Evolutionary conservation across 768 basidiomycete species (phyloP).

Genomic region (Hortiboletus campestris): DNA sequence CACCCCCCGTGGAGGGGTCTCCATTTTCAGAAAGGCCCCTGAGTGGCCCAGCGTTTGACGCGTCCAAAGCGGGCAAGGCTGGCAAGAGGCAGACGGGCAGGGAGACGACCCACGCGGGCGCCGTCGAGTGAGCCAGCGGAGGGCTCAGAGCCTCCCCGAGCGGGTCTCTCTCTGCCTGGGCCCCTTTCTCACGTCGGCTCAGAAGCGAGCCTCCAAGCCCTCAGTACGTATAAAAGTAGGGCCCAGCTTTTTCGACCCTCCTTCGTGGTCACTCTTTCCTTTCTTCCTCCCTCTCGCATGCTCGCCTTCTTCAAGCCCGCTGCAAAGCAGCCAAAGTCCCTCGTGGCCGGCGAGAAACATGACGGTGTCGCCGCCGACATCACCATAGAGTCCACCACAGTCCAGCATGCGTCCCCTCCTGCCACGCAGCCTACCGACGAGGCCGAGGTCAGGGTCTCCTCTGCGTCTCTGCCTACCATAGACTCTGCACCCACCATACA

Average conservation of each 20-base stretch:
- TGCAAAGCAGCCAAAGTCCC: constrained; percentile 9
- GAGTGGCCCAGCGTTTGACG: neutral
- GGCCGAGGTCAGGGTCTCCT: constrained; percentile 13
- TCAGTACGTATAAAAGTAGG: constrained; percentile 29
- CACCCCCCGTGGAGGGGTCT: constrained; percentile 16
- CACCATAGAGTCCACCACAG: neutral
- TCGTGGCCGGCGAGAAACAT: neutral
- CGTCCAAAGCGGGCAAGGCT: neutral
- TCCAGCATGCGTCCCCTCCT: neutral
- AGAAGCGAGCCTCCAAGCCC: constrained; percentile 13
- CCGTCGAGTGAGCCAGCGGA: neutral
- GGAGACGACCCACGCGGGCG: neutral
- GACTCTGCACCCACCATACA: constrained; percentile 26
- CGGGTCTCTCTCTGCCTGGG: neutral
- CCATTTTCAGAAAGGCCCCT: constrained; percentile 5
- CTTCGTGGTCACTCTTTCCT: neutral
- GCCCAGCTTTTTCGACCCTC: constrained; percentile 6
- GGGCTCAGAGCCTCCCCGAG: neutral
- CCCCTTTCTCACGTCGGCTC: constrained; percentile 23
- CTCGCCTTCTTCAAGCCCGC: constrained; percentile 25
- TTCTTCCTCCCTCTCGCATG: constrained; percentile 12
- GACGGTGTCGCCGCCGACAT: constrained; percentile 4
- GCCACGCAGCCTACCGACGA: neutral
- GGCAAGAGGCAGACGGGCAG: neutral
- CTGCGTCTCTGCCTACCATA: constrained; percentile 20